phyloP scores from a whole-genome alignment of 371 early-diverging fungal species.

The Apophysomyces elegans region DNA sequence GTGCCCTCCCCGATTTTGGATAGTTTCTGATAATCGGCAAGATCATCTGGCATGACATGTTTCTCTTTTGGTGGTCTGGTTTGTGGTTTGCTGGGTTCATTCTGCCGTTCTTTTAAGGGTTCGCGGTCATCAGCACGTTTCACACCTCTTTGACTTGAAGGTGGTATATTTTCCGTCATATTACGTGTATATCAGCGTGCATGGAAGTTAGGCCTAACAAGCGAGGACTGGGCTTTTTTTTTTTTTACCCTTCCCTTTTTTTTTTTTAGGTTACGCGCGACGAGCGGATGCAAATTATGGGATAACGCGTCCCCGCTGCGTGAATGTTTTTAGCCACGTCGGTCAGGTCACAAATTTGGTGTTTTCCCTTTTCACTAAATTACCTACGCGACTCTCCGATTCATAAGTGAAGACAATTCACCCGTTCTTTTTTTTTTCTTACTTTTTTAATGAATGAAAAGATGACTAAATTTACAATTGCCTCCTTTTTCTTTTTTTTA shows the following conservation, averaged over 20 bases:
- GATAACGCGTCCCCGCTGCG: neutral
- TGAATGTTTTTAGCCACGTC: slow-evolving; percentile 5
- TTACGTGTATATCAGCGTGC: slow-evolving; percentile 1
- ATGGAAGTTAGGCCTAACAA: neutral
- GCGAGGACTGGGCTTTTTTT: neutral
- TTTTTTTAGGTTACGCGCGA: slow-evolving; percentile 1
- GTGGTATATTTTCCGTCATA: slow-evolving; percentile 9
- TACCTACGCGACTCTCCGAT: too few species aligned
- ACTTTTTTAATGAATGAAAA: slow-evolving; percentile 15
- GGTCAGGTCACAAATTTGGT: slow-evolving; percentile 6
- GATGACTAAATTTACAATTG: slow-evolving; percentile 17
- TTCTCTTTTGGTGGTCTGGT: neutral
- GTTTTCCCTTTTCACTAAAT: too few species aligned
- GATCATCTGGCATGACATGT: slow-evolving; percentile 9
- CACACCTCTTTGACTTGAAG: neutral
- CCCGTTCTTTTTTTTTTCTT: too few species aligned
- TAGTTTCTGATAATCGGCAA: slow-evolving; percentile 72
- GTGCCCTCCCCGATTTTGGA: slow-evolving; percentile 98
- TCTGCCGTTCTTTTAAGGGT: neutral
- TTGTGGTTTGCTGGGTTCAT: neutral
- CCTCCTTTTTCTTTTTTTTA: too few species aligned
- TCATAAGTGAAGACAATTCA: too few species aligned
- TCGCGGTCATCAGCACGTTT: slow-evolving; percentile 4
- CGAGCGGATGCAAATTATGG: neutral
- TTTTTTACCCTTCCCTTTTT: neutral